Evolutionary conservation across 495 filamentous ascomycete species (phyloP).

Genomic region (Talaromyces stipitatus): DNA sequence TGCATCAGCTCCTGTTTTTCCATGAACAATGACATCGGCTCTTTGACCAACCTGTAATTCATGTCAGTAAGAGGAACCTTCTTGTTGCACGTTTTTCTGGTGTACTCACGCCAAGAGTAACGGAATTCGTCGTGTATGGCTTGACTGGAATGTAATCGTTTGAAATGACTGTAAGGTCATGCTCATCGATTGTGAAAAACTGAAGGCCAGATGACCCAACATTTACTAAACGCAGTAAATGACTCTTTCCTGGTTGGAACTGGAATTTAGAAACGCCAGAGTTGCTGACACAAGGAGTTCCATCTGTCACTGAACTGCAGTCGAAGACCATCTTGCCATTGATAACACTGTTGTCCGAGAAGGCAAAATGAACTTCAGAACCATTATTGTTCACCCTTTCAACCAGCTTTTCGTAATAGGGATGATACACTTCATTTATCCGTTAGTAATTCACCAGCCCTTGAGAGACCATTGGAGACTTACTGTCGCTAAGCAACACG

Average conservation of each 20-base stretch:
- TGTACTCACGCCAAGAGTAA: background rate
- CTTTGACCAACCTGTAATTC: conserved; percentile 27
- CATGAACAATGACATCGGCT: conserved; percentile 33
- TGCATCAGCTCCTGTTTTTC: no score
- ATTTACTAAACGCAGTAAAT: conserved; percentile 52
- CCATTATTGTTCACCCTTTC: no score
- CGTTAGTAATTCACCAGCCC: background rate
- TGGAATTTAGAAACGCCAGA: background rate
- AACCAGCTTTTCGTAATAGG: no score
- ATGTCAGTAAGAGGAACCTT: background rate
- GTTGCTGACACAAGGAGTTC: background rate
- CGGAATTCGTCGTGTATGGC: conserved; percentile 24
- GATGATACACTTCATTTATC: background rate
- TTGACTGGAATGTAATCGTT: conserved; percentile 33
- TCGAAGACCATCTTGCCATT: background rate
- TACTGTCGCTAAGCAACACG: background rate
- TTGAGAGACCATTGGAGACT: background rate
- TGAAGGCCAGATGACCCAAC: conserved; percentile 40
- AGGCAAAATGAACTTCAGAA: no score
- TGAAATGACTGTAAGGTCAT: conserved; percentile 29
- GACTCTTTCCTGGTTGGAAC: conserved; percentile 28
- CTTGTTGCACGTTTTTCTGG: background rate
- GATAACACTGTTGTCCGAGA: background rate
- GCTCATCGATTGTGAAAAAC: conserved; percentile 33
- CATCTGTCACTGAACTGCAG: background rate